These are phyloP conservation scores for Kuraishia piskuri DNA, from an alignment of 805 yeast genomes.

Conservation along the genomic window DNA sequence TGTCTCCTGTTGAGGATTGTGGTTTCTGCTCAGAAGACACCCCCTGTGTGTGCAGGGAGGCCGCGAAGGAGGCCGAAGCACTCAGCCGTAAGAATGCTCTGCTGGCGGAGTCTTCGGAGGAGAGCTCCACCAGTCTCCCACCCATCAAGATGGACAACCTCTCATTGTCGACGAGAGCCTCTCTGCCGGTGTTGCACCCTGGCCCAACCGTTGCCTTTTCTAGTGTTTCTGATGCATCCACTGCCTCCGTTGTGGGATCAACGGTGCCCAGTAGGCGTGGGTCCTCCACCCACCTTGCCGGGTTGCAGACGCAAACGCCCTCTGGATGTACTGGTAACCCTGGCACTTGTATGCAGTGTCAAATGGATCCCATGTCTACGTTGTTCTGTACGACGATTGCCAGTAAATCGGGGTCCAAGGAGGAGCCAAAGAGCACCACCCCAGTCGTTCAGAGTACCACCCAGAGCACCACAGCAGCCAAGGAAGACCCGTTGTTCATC, in stretches of 20 bases:
- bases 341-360: constrained; percentile 80
- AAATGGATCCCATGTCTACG: constrained; percentile 79
- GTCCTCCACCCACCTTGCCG: background rate
- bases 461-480: background rate
- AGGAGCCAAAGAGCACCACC: background rate
- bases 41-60: constrained; percentile 88
- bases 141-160: constrained; percentile 4
- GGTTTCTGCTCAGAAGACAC: constrained; percentile 92
- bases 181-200: constrained; percentile 54
- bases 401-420: constrained; percentile 23
- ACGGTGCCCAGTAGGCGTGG: background rate
- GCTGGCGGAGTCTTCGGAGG: constrained; percentile 6
- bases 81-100: constrained; percentile 16
- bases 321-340: constrained; percentile 78
- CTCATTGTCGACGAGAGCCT: constrained; percentile 22
- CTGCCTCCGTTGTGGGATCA: constrained; percentile 2
- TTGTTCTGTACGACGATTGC: constrained; percentile 85
- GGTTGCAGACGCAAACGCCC: background rate
- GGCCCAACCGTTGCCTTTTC: constrained; percentile 48
- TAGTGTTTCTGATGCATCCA: background rate
- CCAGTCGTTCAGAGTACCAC: background rate
- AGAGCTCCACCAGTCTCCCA: constrained; percentile 8
- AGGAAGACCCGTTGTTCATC: constrained; percentile 34
- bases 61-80: constrained; percentile 41
- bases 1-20: constrained; percentile 54